Evolutionary conservation across 805 yeast genomes (phyloP), one percentile per base, ranked within the genome.

Genomic region (Jamesozyma hellenica): DNA sequence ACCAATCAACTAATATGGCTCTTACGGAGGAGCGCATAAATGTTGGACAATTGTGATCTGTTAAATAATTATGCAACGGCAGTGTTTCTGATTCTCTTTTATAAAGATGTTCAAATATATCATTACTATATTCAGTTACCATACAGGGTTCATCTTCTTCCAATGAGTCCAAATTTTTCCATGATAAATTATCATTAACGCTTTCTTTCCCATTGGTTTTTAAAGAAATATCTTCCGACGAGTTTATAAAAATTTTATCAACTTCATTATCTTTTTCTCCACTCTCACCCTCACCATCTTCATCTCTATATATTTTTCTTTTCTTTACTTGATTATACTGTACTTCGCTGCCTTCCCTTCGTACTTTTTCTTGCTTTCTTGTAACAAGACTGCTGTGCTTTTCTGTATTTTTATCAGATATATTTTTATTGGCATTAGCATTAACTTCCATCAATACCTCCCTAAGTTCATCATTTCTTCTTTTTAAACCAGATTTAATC

Each of bases 1-100:
- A 68, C 96, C 96, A 87, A 63, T 88, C 95, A n/a, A 87, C 85
- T 42, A 87, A 65, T 38, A 87, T 82, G 7, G 86, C 79, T 49
- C 96, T 73, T 82, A 83, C 82, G 45, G 77, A 74, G 41, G 95
- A 94, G 51, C 81, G 76, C 49, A 85, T 61, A 43, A 76, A 76
- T 37, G 73, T 70, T 57, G 79, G 83, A 60, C 75, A 69, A 8
- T 49, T 41, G n/a, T 28, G 29, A 27, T 50, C 53, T 45, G 64
- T 68, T 28, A 83, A 61, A 56, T 83, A 84, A 47, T 75, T 72
- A n/a, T 81, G 61, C 47, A 75, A 79, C 2, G 87, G 94, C 49
- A 80, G 64, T 36, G 86, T 83, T 52, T 72, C 70, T 35, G 63
- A 49, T 60, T 87, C 95, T 44, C 78, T 68, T 49, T 70, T 73